phyloP scores from a whole-genome alignment of 345 rosid genomes.

The Lepidium sativum region DNA sequence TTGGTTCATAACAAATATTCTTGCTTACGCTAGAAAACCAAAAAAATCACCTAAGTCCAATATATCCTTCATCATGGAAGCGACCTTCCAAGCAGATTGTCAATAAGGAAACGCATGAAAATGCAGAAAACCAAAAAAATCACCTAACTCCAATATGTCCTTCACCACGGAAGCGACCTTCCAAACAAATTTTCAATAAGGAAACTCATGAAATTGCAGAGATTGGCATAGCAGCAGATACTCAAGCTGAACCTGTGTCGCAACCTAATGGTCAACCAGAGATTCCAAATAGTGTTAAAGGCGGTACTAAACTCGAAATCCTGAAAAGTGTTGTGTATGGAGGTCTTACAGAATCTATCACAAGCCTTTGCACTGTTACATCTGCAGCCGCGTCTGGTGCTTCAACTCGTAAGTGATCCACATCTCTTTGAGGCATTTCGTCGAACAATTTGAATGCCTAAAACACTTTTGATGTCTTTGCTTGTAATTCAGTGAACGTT shows the following conservation, averaged over 20 bases:
- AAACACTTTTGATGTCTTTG: neutral
- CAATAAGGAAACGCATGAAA: conserved; percentile 11
- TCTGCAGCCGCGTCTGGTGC: conserved; percentile 89
- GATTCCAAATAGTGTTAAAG: neutral
- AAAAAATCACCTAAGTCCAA: conserved; percentile 5
- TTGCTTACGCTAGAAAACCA: conserved; percentile 13
- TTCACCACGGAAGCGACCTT: conserved; percentile 10
- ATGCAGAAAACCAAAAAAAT: conserved; percentile 8
- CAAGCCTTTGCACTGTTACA: conserved; percentile 74
- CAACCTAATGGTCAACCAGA: neutral
- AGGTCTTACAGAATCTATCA: conserved; percentile 74
- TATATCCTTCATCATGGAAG: conserved; percentile 4
- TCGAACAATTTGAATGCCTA: neutral
- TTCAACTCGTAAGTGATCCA: conserved; percentile 52
- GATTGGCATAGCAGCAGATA: neutral
- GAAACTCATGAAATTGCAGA: conserved; percentile 18
- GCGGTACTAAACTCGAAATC: conserved; percentile 38
- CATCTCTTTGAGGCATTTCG: neutral
- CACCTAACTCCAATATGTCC: conserved; percentile 4
- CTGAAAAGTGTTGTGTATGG: conserved; percentile 84
- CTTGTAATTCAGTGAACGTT: conserved; percentile 52
- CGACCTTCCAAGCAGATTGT: conserved; percentile 5
- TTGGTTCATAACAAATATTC: conserved; percentile 1
- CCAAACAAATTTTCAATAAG: neutral
- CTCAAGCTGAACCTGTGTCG: conserved; percentile 1